Evolutionary conservation across 371 early-diverging fungal species (phyloP).

Genomic region (Capniomyces stellatus): DNA sequence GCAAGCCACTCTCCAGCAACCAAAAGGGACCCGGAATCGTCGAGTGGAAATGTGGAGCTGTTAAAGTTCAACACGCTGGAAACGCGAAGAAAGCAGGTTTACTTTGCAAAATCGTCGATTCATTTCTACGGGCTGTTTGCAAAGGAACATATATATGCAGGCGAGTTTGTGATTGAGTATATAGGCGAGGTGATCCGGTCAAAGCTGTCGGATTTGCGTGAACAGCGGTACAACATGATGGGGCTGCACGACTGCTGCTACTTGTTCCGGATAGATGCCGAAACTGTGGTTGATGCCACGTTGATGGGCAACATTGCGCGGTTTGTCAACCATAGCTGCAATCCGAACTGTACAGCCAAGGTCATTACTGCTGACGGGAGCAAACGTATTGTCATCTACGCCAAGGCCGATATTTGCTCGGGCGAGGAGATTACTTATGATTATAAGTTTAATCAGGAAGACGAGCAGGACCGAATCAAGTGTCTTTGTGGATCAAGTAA

Average conservation of each 20-base stretch:
- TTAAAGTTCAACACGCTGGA: constrained; percentile 78
- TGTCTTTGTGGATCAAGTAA: constrained; percentile 76
- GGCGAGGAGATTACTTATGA: constrained; percentile 98
- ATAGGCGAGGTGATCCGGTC: constrained; percentile 95
- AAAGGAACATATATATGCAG: constrained; percentile 66
- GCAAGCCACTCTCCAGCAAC: background rate
- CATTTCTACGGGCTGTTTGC: constrained; percentile 97
- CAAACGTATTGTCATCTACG: constrained; percentile 87
- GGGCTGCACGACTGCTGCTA: constrained; percentile 28
- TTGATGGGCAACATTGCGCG: constrained; percentile 91
- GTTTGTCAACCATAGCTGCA: constrained; percentile 96
- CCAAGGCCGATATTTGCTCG: constrained; percentile 65
- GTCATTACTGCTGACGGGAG: constrained; percentile 57
- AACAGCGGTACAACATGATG: constrained; percentile 46
- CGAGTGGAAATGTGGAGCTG: constrained; percentile 36
- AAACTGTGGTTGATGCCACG: constrained; percentile 96
- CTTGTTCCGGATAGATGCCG: constrained; percentile 91
- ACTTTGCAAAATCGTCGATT: constrained; percentile 76
- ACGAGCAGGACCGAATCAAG: constrained; percentile 60
- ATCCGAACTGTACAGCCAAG: constrained; percentile 95
- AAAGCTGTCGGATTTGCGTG: constrained; percentile 88
- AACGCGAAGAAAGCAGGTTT: constrained; percentile 66
- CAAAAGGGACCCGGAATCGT: constrained; percentile 14
- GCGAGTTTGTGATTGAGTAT: constrained; percentile 95
- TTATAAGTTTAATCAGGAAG: constrained; percentile 93